These are phyloP conservation scores for Paxillus involutus DNA, from an alignment of 768 basidiomycete species.

Conservation along the genomic window DNA sequence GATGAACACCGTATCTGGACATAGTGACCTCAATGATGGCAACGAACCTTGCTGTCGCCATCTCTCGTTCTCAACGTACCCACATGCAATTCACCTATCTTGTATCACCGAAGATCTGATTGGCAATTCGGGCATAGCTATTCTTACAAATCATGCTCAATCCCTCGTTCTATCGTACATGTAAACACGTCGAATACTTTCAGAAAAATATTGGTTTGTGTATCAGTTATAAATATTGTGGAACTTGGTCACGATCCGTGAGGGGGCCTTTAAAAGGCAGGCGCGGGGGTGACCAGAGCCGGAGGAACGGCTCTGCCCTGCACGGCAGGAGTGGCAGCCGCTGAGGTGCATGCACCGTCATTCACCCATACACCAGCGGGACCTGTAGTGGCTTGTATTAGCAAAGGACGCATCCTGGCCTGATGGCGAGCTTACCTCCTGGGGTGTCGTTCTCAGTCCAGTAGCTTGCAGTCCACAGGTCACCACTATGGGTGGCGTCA, in stretches of 20 bases:
- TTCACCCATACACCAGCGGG: conserved; percentile 56
- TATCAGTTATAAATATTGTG: not conserved
- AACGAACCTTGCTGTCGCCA: not conserved
- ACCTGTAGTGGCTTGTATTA: conserved; percentile 28
- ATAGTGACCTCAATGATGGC: not conserved
- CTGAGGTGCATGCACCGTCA: conserved; percentile 46
- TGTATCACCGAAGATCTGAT: not conserved
- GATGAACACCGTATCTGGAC: not conserved
- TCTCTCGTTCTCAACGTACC: not conserved
- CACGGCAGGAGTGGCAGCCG: not conserved
- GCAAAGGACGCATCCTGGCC: not conserved
- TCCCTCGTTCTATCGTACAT: not conserved
- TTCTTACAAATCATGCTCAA: not conserved
- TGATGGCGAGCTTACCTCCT: conserved; percentile 17
- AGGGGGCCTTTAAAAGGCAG: not conserved
- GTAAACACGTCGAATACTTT: too few species aligned
- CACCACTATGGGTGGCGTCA: conserved; percentile 29
- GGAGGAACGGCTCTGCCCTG: not conserved
- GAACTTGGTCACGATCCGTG: too few species aligned
- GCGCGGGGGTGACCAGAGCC: conserved; percentile 1
- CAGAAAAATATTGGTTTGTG: too few species aligned
- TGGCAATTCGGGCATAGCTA: not conserved
- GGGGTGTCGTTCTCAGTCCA: conserved; percentile 42
- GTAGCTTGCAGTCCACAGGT: conserved; percentile 47
- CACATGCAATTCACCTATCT: not conserved